Percentiles rank a stretch among this genome's conserved stretches.
These are phyloP conservation scores for Heterobasidion irregulare DNA, from an alignment of 1,284 basidiomycete genomes.

Conservation along the genomic window DNA sequence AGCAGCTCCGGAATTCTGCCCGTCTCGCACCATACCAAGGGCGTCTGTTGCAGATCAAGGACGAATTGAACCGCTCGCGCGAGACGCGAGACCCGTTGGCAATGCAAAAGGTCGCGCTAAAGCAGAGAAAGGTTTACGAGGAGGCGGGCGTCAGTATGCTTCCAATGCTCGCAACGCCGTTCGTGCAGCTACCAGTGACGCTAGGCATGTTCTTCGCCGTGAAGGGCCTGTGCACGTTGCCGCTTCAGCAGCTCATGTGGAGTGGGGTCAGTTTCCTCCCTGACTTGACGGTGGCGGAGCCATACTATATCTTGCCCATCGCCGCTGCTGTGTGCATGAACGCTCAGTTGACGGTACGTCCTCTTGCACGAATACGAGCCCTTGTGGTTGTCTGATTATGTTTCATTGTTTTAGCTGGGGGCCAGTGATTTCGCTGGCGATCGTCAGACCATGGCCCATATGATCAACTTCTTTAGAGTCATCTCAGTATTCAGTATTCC, in stretches of 20 bases:
- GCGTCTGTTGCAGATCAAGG: conserved; percentile 17
- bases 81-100: conserved; percentile 40
- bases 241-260: conserved; percentile 64
- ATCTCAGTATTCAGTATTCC: conserved; percentile 50
- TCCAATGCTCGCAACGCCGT: conserved; percentile 48
- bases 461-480: conserved; percentile 67
- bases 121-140: conserved; percentile 57
- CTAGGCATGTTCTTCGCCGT: conserved; percentile 85
- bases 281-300: conserved; percentile 76
- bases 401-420: background rate
- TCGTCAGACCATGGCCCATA: conserved; percentile 47
- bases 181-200: conserved; percentile 76
- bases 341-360: conserved; percentile 60
- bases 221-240: conserved; percentile 62
- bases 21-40: conserved; percentile 58
- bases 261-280: conserved; percentile 76
- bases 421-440: conserved; percentile 44
- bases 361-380: background rate
- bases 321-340: conserved; percentile 60
- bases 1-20: conserved; percentile 58
- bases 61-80: conserved; percentile 29
- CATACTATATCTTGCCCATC: conserved; percentile 72
- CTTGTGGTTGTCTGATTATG: background rate
- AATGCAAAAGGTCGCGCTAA: conserved; percentile 44
- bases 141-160: conserved; percentile 65